These are phyloP conservation scores for Mortierella sp. DNA, from an alignment of 371 early-diverging fungal genomes.

Conservation along the genomic window DNA sequence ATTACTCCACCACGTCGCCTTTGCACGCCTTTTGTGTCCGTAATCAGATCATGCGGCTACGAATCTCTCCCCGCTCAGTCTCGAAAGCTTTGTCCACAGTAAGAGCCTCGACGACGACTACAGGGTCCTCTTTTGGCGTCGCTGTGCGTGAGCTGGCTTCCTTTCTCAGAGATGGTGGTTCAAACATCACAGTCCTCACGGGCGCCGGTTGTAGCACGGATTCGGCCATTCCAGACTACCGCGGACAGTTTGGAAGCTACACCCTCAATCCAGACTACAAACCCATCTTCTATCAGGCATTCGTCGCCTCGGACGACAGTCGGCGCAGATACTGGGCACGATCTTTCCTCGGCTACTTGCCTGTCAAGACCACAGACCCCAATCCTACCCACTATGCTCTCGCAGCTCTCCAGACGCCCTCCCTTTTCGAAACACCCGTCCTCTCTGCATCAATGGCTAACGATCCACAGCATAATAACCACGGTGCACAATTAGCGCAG, in stretches of 20 bases:
- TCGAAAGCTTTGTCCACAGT: conserved; percentile 29
- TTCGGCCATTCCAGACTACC: conserved; percentile 91
- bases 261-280: conserved; percentile 81
- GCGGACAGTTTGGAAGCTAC: conserved; percentile 86
- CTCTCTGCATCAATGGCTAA: not conserved
- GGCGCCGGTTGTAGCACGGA: conserved; percentile 66
- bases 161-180: conserved; percentile 58
- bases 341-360: conserved; percentile 86
- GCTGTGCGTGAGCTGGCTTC: conserved; percentile 57
- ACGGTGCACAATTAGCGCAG: not conserved
- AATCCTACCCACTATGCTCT: conserved; percentile 79
- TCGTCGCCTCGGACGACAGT: conserved; percentile 55
- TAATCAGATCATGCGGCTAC: conserved; percentile 19
- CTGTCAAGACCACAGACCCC: conserved; percentile 73
- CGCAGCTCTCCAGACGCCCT: conserved; percentile 61
- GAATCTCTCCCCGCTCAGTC: conserved; percentile 30
- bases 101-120: not conserved
- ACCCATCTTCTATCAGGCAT: conserved; percentile 79
- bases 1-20: too few species aligned
- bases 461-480: not conserved
- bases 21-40: too few species aligned
- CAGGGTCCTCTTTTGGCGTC: conserved; percentile 1
- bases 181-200: conserved; percentile 54
- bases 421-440: not conserved
- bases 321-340: conserved; percentile 94